A percentile compares a stretch with the other conserved stretches of the same genome.
These are phyloP conservation scores for Lepraria neglecta DNA, from an alignment of 495 filamentous ascomycete species.

Conservation along the genomic window DNA sequence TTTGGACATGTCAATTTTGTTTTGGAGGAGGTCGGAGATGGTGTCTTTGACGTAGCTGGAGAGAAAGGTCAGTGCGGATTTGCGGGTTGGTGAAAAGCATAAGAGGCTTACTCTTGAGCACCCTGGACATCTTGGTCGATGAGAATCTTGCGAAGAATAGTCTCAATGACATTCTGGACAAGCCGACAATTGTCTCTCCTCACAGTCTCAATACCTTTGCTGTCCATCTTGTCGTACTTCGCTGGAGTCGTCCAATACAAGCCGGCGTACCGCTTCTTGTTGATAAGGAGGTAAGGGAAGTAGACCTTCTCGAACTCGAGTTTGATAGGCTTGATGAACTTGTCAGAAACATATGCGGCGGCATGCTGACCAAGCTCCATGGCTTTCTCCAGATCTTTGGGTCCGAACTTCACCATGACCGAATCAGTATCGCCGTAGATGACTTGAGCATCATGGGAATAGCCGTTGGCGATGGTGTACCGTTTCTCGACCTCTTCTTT, in stretches of 20 bases:
- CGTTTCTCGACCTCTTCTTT: conserved; percentile 83
- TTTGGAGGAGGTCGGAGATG: conserved; percentile 91
- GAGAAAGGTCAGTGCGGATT: background rate
- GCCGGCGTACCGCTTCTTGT: conserved; percentile 98
- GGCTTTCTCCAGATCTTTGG: conserved; percentile 69
- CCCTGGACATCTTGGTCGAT: conserved; percentile 85
- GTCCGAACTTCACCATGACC: conserved; percentile 99
- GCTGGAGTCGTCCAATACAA: conserved; percentile 92
- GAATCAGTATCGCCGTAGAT: conserved; percentile 99
- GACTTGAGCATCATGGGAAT: conserved; percentile 86
- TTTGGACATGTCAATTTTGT: conserved; percentile 98
- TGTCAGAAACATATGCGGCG: conserved; percentile 74
- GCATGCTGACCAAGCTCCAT: conserved; percentile 96
- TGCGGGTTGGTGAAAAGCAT: background rate
- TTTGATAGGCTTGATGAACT: conserved; percentile 95
- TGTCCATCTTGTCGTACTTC: conserved; percentile 99
- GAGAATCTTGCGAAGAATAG: conserved; percentile 87
- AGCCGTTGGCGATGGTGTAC: conserved; percentile 91
- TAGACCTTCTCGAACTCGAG: conserved; percentile 99
- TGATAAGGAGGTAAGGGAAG: conserved; percentile 96
- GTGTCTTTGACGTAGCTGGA: conserved; percentile 89
- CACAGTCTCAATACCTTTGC: conserved; percentile 98
- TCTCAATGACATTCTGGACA: conserved; percentile 96
- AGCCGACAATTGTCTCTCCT: conserved; percentile 92
- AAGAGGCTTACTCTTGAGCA: conserved; percentile 75